Evolutionary conservation across 2,329 filamentous ascomycete species (phyloP), one percentile per base, ranked within the genome.

Genomic region (Aspergillus fumigatus): DNA sequence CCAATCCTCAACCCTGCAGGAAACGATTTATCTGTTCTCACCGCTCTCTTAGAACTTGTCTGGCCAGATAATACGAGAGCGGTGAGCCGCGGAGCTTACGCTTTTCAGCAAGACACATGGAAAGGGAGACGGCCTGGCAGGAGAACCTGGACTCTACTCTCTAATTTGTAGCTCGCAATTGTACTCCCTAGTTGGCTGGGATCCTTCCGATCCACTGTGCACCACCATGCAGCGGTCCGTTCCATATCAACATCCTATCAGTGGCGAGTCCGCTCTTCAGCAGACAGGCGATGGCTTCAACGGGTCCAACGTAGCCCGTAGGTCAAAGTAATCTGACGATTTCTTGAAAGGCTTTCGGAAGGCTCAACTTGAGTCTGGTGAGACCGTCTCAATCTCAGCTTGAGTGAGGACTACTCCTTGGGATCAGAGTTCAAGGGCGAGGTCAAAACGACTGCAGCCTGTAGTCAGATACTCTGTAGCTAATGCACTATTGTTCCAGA

Each of bases 141-240:
- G 5, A 38, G 14, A 7, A 7, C 7, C 14, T 17, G 14, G 32
- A 17, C 32, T 38, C 17, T 38, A 17, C 32, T 38, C 32, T 7
- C 14, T 38, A 38, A 38, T 38, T 38, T 14, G 17, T 5, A 17
- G 19, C 43, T 19, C 8, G 43, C 19, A 47, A 6, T 47, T 23
- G 23, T 21, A 29, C 9, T 29, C 27, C 10, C 27, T 29, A 14
- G 43, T 11, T 53, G 56, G 49, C 48, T 51, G 52, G 26, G 35
- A 56, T 51, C 32, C 53, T 49, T 49, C 60, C 58, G 67, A 67
- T 73, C 70, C 70, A 71, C 70, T 71, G 70, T 58, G 63, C 48
- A 21, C 51, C 27, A 10, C 27, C 54, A 69, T 72, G 70, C 70
- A 72, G 70, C 70, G 70, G 70, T 71, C 70, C 70, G 70, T 67